Evolutionary conservation across 371 early-diverging fungal genomes (phyloP).

Genomic region (Paraphysoderma sedebokerense): DNA sequence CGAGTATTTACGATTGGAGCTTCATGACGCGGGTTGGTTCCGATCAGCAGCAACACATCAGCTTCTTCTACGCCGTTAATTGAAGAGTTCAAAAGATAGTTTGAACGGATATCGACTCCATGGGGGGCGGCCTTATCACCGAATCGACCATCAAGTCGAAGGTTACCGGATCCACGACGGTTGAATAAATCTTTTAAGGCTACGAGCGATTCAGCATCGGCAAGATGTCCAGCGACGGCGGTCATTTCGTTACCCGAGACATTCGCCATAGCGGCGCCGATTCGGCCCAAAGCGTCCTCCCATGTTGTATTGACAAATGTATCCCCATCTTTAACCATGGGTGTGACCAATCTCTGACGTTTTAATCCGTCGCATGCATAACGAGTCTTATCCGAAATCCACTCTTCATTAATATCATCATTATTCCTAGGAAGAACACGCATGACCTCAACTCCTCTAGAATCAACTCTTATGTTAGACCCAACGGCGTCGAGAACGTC

Average conservation of each 20-base stretch:
- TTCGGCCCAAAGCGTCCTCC: constrained; percentile 64
- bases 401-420: constrained; percentile 95
- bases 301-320: constrained; percentile 69
- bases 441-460: constrained; percentile 92
- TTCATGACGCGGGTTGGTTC: constrained; percentile 93
- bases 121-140: constrained; percentile 12
- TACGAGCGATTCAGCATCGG: constrained; percentile 63
- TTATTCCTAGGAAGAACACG: constrained; percentile 85
- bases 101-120: constrained; percentile 64
- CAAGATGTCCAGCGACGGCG: constrained; percentile 85
- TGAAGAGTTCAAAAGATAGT: constrained; percentile 70
- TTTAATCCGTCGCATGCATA: constrained; percentile 89
- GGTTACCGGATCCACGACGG: constrained; percentile 65
- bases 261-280: constrained; percentile 37
- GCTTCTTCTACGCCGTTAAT: constrained; percentile 80
- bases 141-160: constrained; percentile 43
- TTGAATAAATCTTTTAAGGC: constrained; percentile 89
- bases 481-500: constrained; percentile 92
- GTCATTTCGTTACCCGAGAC: constrained; percentile 22
- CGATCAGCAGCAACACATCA: constrained; percentile 78
- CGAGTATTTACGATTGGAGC: constrained; percentile 89
- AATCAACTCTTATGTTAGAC: constrained; percentile 86
- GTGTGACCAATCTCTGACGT: constrained; percentile 82
- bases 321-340: constrained; percentile 69
- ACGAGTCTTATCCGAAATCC: constrained; percentile 96